Conservation (phyloP, 352 stramenopile genomes). For the Hyaloperonospora brassicae region DNA sequence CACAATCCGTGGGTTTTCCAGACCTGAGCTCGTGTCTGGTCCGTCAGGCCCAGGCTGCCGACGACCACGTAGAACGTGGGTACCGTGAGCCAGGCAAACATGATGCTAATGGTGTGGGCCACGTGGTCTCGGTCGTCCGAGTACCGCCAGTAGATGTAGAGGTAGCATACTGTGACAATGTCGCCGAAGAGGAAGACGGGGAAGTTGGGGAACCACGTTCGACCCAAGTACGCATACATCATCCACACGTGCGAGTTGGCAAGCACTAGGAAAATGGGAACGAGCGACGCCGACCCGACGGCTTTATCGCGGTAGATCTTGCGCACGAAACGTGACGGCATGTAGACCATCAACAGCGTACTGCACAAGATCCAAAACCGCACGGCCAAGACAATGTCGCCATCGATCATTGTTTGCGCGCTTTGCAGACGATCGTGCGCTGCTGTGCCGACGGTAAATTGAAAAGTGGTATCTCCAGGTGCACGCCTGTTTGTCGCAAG, state of each 20-base stretch:
- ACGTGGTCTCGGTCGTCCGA: slow-evolving; percentile 14
- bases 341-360: slow-evolving; percentile 24
- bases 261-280: slow-evolving; percentile 23
- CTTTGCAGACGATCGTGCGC: too few relatives aligned
- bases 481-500: too few relatives aligned
- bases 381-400: too few relatives aligned
- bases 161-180: slow-evolving; percentile 21
- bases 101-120: slow-evolving; percentile 9
- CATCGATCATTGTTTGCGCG: too few relatives aligned
- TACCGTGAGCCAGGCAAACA: slow-evolving; percentile 17
- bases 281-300: slow-evolving; percentile 16
- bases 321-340: slow-evolving; percentile 24
- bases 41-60: slow-evolving; percentile 18
- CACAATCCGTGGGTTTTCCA: slow-evolving; percentile 28
- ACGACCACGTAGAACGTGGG: slow-evolving; percentile 24
- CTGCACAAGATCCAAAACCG: slow-evolving; percentile 22
- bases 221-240: slow-evolving; percentile 24
- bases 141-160: slow-evolving; percentile 27
- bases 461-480: too few relatives aligned
- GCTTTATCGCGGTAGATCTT: slow-evolving; percentile 20
- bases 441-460: too few relatives aligned
- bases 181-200: slow-evolving; percentile 33
- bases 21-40: slow-evolving; percentile 19
- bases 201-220: slow-evolving; percentile 33
- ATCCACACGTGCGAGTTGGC: slow-evolving; percentile 29